These are phyloP conservation scores for Hymenoscyphus linearis DNA, from an alignment of 2,329 filamentous ascomycete species.

Conservation along the genomic window DNA sequence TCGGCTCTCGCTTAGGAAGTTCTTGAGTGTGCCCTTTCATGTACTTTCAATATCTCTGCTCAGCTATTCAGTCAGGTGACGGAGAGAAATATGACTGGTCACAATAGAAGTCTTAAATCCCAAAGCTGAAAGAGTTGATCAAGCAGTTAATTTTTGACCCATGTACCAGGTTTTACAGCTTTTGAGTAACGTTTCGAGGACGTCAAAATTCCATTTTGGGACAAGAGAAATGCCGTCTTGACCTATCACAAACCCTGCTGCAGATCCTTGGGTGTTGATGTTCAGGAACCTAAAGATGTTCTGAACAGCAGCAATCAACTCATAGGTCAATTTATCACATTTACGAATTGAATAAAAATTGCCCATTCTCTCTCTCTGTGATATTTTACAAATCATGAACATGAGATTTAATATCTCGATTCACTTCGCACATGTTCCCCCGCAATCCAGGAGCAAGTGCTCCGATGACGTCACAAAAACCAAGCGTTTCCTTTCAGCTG, in stretches of 20 bases:
- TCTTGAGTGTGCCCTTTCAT: neutral
- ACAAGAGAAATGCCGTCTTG: neutral
- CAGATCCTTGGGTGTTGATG: neutral
- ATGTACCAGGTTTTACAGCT: no score
- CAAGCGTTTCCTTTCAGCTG: neutral
- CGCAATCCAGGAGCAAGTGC: neutral
- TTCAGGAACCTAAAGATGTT: neutral
- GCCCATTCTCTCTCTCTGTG: no score
- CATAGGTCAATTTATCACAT: no score
- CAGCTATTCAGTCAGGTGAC: no score
- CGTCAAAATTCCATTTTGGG: neutral
- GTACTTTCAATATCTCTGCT: neutral
- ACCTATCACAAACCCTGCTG: neutral
- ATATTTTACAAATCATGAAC: neutral
- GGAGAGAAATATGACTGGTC: no score
- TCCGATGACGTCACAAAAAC: neutral
- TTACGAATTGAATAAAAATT: no score
- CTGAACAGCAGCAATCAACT: neutral
- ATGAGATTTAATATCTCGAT: neutral
- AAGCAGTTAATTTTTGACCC: no score
- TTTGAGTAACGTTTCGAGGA: no score
- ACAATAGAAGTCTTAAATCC: no score
- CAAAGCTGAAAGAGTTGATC: no score
- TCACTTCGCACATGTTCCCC: neutral
- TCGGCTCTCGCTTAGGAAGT: neutral